phyloP scores from a whole-genome alignment of 257 asterid species.

The Avicennia marina region DNA sequence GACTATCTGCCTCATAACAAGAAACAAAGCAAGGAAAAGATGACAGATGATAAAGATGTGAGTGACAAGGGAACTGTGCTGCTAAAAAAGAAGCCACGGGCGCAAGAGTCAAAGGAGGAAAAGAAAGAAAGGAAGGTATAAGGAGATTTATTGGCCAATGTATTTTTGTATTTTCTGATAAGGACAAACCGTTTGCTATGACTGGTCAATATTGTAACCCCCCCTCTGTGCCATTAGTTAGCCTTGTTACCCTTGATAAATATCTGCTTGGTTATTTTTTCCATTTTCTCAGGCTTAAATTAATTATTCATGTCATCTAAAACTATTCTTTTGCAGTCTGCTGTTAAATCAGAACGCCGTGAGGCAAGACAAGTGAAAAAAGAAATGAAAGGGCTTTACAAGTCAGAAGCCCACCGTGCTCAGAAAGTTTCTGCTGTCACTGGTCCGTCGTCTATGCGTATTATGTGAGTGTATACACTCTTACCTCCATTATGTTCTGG shows the following conservation, averaged over 20 bases:
- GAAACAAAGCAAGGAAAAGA: constrained; percentile 37
- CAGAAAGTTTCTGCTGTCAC: constrained; percentile 91
- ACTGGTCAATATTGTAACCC: no score
- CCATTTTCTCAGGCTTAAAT: no score
- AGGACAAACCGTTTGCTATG: no score
- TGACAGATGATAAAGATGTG: constrained; percentile 37
- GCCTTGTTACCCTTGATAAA: no score
- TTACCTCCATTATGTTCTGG: no score
- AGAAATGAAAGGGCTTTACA: constrained; percentile 67
- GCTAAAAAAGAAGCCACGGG: constrained; percentile 49
- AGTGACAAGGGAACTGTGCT: constrained; percentile 33
- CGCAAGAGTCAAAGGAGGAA: constrained; percentile 88
- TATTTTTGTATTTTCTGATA: neutral
- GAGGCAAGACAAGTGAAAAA: constrained; percentile 83
- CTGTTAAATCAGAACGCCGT: constrained; percentile 82
- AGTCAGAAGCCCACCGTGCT: constrained; percentile 71
- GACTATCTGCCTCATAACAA: constrained; percentile 64
- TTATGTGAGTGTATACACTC: constrained; percentile 81
- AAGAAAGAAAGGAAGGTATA: constrained; percentile 91
- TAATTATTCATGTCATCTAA: no score
- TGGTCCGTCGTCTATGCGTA: constrained; percentile 85
- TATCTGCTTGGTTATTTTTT: no score
- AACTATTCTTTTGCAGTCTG: constrained; percentile 61
- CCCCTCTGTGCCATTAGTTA: no score
- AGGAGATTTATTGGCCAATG: neutral